Evolutionary conservation across 495 filamentous ascomycete genomes (phyloP).

Genomic region (Daldinia caldariorum): DNA sequence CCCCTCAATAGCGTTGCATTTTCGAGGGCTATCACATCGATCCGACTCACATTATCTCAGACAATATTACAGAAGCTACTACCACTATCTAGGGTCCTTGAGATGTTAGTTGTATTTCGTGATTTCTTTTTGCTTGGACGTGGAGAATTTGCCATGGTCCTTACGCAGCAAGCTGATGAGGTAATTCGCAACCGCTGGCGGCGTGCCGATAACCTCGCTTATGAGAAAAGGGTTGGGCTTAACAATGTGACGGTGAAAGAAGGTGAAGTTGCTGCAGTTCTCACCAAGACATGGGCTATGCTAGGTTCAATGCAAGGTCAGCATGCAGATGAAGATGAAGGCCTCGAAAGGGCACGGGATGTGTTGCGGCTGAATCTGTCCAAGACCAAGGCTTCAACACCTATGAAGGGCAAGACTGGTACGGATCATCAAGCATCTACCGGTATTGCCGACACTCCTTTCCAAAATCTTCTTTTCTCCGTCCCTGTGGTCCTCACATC

Average conservation of each 20-base stretch:
- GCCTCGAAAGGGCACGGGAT: constrained; percentile 83
- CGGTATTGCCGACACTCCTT: constrained; percentile 61
- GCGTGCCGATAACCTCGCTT: constrained; percentile 61
- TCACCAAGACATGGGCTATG: constrained; percentile 79
- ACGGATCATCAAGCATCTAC: constrained; percentile 39
- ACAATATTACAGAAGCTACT: constrained; percentile 83
- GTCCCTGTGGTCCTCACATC: constrained; percentile 75
- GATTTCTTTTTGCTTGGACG: constrained; percentile 88
- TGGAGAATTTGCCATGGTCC: constrained; percentile 88
- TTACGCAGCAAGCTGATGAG: constrained; percentile 85
- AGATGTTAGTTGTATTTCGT: constrained; percentile 78
- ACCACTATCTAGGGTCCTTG: constrained; percentile 76
- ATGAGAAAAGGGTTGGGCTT: constrained; percentile 61
- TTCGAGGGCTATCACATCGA: constrained; percentile 74
- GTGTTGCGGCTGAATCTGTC: constrained; percentile 73
- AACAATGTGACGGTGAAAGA: constrained; percentile 79
- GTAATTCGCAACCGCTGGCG: constrained; percentile 70
- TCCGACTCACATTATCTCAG: constrained; percentile 81
- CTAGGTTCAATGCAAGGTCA: constrained; percentile 76
- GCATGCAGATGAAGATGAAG: constrained; percentile 76
- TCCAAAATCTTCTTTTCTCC: constrained; percentile 85
- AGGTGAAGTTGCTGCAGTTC: constrained; percentile 78
- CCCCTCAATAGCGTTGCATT: constrained; percentile 78
- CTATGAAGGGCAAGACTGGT: constrained; percentile 43
- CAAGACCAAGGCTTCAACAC: constrained; percentile 51